Evolutionary conservation across 179 eudicot genomes (phyloP).

Genomic region (Camellia oleifera): DNA sequence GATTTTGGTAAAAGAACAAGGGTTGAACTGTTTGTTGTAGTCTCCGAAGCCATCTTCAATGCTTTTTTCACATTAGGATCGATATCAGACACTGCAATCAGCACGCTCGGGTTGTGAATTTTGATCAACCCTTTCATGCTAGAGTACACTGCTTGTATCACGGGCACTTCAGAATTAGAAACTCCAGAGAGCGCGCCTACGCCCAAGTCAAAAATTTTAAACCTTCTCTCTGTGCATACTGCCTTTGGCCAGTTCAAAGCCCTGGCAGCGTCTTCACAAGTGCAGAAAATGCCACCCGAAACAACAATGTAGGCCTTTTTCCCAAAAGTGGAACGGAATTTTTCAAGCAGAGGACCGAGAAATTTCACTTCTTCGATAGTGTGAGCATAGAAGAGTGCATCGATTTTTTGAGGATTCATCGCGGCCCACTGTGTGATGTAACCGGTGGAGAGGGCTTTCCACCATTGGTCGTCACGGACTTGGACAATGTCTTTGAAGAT

Average conservation of each 20-base stretch:
- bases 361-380: constrained; percentile 64
- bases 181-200: constrained; percentile 56
- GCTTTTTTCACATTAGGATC: constrained; percentile 79
- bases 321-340: constrained; percentile 67
- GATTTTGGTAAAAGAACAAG: constrained; percentile 69
- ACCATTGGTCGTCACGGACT: constrained; percentile 96
- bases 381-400: constrained; percentile 88
- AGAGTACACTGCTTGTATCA: constrained; percentile 72
- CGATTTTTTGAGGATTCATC: constrained; percentile 89
- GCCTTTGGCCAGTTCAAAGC: constrained; percentile 78
- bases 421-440: constrained; percentile 97
- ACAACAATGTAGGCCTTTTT: constrained; percentile 89
- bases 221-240: constrained; percentile 80
- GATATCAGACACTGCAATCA: constrained; percentile 56
- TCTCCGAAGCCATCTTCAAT: constrained; percentile 72
- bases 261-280: constrained; percentile 78
- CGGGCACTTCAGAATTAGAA: constrained; percentile 82
- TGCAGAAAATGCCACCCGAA: constrained; percentile 67
- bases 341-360: constrained; percentile 78
- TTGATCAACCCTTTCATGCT: constrained; percentile 84
- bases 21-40: constrained; percentile 36
- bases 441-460: constrained; percentile 86
- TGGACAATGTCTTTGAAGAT: constrained; percentile 89
- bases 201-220: constrained; percentile 83
- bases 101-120: constrained; percentile 78